Evolutionary conservation across 1,139 yeast genomes (phyloP), one percentile per base, ranked within the genome.

Genomic region (Hansenula sp.): DNA sequence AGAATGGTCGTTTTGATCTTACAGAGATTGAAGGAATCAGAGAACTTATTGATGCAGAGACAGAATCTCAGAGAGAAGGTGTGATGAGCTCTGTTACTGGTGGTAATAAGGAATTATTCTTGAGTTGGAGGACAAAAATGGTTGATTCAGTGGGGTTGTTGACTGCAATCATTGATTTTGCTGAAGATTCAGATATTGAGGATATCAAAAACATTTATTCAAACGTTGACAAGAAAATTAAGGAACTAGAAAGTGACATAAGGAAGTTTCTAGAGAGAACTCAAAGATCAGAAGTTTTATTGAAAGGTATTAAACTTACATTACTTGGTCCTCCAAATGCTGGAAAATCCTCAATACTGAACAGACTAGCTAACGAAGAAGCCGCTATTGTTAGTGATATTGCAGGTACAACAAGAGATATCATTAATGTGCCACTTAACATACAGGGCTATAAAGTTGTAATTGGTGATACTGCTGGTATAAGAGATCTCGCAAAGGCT

Each of bases 341-440:
- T 1, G 99, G 99, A 0, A 92, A 92, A 58, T 89, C 97, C 2
- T 86, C 96, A 1, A 64, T 92, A 13, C 62, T 92, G 37, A 92
- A 94, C 54, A 56, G 65, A 12, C 63, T 92, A 13, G 88, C 92
- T 0, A 75, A 82, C 45, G 77, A 85, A 37, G 95, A 90, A 30
- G 87, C 90, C 12, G 95, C 97, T 0, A 89, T 92, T 31, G 98
- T 94, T 0, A 88, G 96, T 56, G 80, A 80, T 38, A 77, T 86
- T 4, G 95, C 96, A 1, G 99, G 99, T 0, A 92, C 98, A 0
- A 92, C 99, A 0, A 72, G 99, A 55, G 98, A 92, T 58, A 68
- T 87, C 0, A 74, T 94, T 18, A 95, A 89, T 50, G 77, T 89
- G 1, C 86, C 90, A 0, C 60, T 92, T 35, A 92, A 90, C 56